Base-by-base conservation (phyloP, 2,329 filamentous ascomycete genomes). In the Pleomassaria siparia region DNA sequence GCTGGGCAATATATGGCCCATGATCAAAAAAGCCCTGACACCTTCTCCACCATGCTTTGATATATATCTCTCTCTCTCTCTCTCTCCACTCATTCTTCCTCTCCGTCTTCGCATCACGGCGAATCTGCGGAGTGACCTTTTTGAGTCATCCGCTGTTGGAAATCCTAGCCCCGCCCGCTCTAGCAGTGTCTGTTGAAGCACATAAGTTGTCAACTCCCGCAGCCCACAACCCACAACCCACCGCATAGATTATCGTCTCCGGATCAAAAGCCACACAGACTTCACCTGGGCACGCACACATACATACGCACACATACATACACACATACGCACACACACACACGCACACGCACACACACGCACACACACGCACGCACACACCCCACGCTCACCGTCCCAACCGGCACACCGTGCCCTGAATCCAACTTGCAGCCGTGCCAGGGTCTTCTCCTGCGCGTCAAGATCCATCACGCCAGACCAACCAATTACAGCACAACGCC, bases 121-220 rank as follows among this genome's bases (percentile, higher is more conserved):
- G 15, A 16, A 21, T 18, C 6, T 7, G 18, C 32, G 59, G 43
- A 28, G 44, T 54, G 39, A 49, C 53, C 32, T 50, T 20, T 55
- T 60, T 48, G 63, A 66, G 60, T 64, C 62, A 64, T 54, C 51
- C 59, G 42, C 40, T 49, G 52, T 33, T 20, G 26, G n/a, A 6
- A n/a, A 35, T 53, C 47, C 50, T 59, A 57, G 62, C 57, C 65
- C 62, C 39, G 56, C 61, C 56, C 48, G 56, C 61, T 56, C 48
- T 55, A 47, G 52, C 54, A 35, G 47, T 28, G 35, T 40, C 50
- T 28, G 35, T 40, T 49, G 48, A 51, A 55, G 50, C 46, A 54
- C 58, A 59, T 65, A 65, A 63, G 55, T 35, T 3, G 6, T 43
- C 5, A 35, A 48, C 53, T 46, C 50, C 40, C 29, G 22, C 39